A percentile compares a stretch with the other conserved stretches of the same genome.
Evolutionary conservation across 2,329 filamentous ascomycete genomes (phyloP).

Genomic region (Cladorrhinum sp.): DNA sequence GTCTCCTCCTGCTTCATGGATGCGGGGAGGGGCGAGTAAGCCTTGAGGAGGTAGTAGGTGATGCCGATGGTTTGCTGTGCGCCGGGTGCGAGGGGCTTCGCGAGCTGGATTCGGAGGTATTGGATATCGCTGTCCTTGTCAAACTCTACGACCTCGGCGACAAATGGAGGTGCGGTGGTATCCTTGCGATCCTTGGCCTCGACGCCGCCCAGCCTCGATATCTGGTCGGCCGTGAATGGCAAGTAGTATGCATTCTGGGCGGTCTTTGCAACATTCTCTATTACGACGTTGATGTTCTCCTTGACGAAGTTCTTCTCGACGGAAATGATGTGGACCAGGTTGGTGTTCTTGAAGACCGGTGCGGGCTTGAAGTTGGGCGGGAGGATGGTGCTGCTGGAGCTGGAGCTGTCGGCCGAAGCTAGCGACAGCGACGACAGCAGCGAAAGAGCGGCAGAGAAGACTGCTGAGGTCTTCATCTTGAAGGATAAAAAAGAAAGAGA

Average conservation of each 20-base stretch:
- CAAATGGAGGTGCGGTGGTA: constrained; percentile 62
- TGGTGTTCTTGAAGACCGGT: constrained; percentile 89
- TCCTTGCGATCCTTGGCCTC: constrained; percentile 94
- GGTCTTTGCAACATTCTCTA: constrained; percentile 79
- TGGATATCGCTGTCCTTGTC: constrained; percentile 65
- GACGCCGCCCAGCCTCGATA: constrained; percentile 76
- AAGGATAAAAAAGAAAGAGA: not conserved
- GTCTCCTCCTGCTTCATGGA: constrained; percentile 78
- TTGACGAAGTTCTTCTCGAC: constrained; percentile 89
- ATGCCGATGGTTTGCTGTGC: constrained; percentile 84
- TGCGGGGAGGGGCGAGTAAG: constrained; percentile 77
- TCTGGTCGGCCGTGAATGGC: constrained; percentile 73
- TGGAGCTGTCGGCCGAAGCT: constrained; percentile 35
- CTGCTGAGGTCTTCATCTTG: constrained; percentile 48
- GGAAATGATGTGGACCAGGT: constrained; percentile 85
- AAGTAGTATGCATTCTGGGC: constrained; percentile 89
- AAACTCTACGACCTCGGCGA: constrained; percentile 64
- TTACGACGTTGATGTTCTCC: constrained; percentile 88
- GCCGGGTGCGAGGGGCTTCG: constrained; percentile 69
- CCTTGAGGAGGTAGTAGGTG: constrained; percentile 74
- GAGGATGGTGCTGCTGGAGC: constrained; percentile 55
- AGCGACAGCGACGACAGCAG: constrained; percentile 57
- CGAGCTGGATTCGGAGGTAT: constrained; percentile 81
- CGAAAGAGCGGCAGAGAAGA: constrained; percentile 58
- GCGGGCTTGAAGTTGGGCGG: constrained; percentile 75